Evolutionary conservation across 352 stramenopile species (phyloP), one percentile per base, ranked within the genome.

Genomic region (Pythium brachiatum): DNA sequence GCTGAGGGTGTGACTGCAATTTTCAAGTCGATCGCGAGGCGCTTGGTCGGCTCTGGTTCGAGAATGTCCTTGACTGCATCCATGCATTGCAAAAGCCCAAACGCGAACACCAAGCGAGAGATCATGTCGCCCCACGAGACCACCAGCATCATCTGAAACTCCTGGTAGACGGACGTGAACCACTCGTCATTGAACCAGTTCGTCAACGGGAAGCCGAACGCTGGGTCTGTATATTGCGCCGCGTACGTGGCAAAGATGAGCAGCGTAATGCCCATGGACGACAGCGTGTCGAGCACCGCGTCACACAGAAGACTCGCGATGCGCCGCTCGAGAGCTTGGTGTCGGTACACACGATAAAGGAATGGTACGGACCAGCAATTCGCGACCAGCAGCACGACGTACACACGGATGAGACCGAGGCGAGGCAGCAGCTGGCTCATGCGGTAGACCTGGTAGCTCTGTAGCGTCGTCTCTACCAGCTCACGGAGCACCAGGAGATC

Each of bases 341-440:
- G 2, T 5, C 41, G 27, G 26, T 61, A 23, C 3, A 53, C 12
- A 13, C 5, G 27, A 18, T 51, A 23, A 9, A 61, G 23, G 2
- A 64, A 7, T 13, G 48, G 44, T 9, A 51, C 38, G 5, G 15
- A 13, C 57, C 57, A 64, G 48, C 57, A 64, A 26, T 64, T 64
- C 21, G 27, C 5, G 5, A 64, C 48, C 2, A 63, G 32, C 9
- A 57, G 47, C 6, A 25, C 26, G 46, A 64, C 47, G 36, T 64
- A 64, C 23, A 57, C 53, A 18, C 63, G 34, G 60, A 46, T 59
- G 53, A 73, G 15, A 64, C 53, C 29, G 29, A 64, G 39, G n/a
- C 46, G 27, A 18, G 60, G 39, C 15, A 64, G 32, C 1, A 38
- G 25, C 13, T 27, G 21, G 7, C n/a, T 52, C 54, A 60, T 51